Evolutionary conservation across 208 protist species (phyloP), one percentile per base, ranked within the genome.

Genomic region (Leishmania tarentolae): DNA sequence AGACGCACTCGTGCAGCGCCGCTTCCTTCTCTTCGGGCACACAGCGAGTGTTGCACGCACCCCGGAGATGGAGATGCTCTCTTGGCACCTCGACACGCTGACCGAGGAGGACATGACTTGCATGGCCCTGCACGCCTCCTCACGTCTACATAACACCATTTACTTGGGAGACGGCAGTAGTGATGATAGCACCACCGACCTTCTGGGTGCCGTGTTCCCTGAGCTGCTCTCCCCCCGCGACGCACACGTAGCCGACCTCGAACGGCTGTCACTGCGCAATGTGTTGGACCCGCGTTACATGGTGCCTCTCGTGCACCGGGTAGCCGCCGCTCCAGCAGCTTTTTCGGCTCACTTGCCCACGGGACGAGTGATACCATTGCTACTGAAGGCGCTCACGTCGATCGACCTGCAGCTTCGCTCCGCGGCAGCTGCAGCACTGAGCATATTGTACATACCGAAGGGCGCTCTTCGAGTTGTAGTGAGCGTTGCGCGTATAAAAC

Each of bases 231-330:
- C 74, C 13, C 75, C 83, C 59, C 86, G 83, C 28, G 94, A 97
- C 68, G 74, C 88, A 1, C 37, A 50, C 37, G 83, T 97, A 59
- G 71, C 81, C 15, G 76, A 92, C 15, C 88, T 95, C 66, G 85
- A 89, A n/a, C 80, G 57, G 31, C 80, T 87, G 19, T 65, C 76
- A 21, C 47, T 80, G 42, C 31, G 47, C 46, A 78, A 83, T 52
- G 75, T 91, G 21, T 83, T 94, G 42, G 95, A 98, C 79, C 89
- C 89, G 31, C 95, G 95, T 46, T 98, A 96, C 83, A 47, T 98
- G 15, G 78, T 96, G 37, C 95, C 95, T 35, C 88, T 98, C 44
- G 50, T 98, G 31, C 92, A 98, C 28, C 91, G 86, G 47, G 92
- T 95, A 13, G 72, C 89, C n/a, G 75, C 95, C 3, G 66, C 96